These are phyloP conservation scores for Corylus heterophylla DNA, from an alignment of 306 rosid species.

Conservation along the genomic window DNA sequence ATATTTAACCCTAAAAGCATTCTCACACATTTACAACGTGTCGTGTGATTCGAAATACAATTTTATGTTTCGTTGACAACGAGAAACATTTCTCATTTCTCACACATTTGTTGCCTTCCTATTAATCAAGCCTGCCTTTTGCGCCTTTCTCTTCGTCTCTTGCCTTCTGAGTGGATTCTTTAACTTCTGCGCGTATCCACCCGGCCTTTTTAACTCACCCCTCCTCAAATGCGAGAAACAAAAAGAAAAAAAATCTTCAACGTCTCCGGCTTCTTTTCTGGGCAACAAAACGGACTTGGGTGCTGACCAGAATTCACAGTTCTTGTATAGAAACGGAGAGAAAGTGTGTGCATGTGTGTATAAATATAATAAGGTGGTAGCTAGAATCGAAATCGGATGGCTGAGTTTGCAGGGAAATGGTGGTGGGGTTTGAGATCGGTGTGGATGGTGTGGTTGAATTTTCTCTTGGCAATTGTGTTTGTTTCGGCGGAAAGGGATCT, in stretches of 20 bases:
- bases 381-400: neutral
- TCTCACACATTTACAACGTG: too few species aligned
- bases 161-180: too few species aligned
- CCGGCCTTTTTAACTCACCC: too few species aligned
- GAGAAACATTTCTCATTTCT: too few species aligned
- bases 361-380: neutral
- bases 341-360: neutral
- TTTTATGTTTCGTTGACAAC: too few species aligned
- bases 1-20: too few species aligned
- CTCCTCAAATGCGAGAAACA: too few species aligned
- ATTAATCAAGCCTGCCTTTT: too few species aligned
- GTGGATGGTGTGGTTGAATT: conserved; percentile 42
- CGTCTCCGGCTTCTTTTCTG: neutral
- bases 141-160: too few species aligned
- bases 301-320: neutral
- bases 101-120: too few species aligned
- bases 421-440: conserved; percentile 40
- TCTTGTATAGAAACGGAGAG: neutral
- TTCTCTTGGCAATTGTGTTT: conserved; percentile 38
- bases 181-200: too few species aligned
- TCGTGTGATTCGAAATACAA: too few species aligned
- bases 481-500: conserved; percentile 64
- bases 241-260: neutral
- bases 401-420: conserved; percentile 29
- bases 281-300: neutral